Conservation (phyloP, 2,329 filamentous ascomycete species). For the Aspergillus thermomutatus region DNA sequence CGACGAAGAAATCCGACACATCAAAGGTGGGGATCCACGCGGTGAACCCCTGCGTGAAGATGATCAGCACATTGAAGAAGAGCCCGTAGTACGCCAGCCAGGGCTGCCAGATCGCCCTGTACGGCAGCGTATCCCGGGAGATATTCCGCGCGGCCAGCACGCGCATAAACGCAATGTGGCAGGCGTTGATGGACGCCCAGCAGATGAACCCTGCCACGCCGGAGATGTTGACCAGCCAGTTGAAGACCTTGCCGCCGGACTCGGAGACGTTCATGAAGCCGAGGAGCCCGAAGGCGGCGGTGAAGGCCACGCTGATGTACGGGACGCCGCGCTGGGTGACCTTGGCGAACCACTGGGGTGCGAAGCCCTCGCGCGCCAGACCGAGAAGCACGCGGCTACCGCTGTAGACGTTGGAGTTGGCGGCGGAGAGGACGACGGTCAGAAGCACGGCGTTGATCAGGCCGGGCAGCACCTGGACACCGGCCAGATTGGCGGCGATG, state of each 20-base stretch:
- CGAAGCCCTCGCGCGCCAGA: slow-evolving; percentile 51
- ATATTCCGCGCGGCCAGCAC: slow-evolving; percentile 55
- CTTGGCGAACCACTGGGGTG: slow-evolving; percentile 41
- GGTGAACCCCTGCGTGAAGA: slow-evolving; percentile 65
- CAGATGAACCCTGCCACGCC: slow-evolving; percentile 30
- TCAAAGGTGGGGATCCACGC: slow-evolving; percentile 60
- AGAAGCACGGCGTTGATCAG: slow-evolving; percentile 43
- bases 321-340: slow-evolving; percentile 45
- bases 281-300: slow-evolving; percentile 55
- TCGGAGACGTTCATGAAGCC: slow-evolving; percentile 66
- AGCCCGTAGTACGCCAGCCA: slow-evolving; percentile 63
- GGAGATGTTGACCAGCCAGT: slow-evolving; percentile 32
- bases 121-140: slow-evolving; percentile 56
- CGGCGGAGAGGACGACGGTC: slow-evolving; percentile 43
- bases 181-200: slow-evolving; percentile 39
- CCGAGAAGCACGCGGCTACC: slow-evolving; percentile 67
- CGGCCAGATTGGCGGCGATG: slow-evolving; percentile 38
- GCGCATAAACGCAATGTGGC: slow-evolving; percentile 63
- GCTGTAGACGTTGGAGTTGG: slow-evolving; percentile 41
- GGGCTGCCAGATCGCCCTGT: slow-evolving; percentile 59
- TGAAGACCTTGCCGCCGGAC: slow-evolving; percentile 59
- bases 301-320: slow-evolving; percentile 43
- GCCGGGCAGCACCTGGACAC: slow-evolving; percentile 37
- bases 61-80: slow-evolving; percentile 61
- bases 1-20: slow-evolving; percentile 58